Evolutionary conservation across 2,329 filamentous ascomycete genomes (phyloP), one percentile per base, ranked within the genome.

Genomic region (Fusarium sp.): DNA sequence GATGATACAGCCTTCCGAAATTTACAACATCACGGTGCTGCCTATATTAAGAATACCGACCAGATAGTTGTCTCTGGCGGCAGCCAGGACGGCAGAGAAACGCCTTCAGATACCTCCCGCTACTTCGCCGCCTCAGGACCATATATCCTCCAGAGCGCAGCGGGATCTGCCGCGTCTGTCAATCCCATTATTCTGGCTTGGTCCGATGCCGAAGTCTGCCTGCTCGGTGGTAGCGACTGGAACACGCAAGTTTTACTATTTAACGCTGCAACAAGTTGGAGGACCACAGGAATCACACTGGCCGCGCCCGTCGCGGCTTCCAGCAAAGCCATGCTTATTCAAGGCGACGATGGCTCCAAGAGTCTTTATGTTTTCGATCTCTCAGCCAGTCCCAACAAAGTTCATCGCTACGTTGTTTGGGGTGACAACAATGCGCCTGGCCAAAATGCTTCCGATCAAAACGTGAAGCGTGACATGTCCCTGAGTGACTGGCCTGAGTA

Each of bases 41-140:
- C 89, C 22, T 98, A 94, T 79, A 84, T 98, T 59, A 87, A 90
- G 69, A 86, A 87, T 27, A 88, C 90, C 20, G 87, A 93, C 61
- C 87, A 89, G 7, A 93, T 98, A 60, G 82, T 98, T 29, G 86
- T 97, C 31, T 98, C 95, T 79, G 93, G 91, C 36, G 95, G 95
- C 49, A 90, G 87, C 20, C 89, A 91, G 75, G 88, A 91, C 73
- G 89, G 89, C 31, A 83, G 83, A 38, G 80, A 83, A 13, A 81
- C 83, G 11, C 83, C 88, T 2, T 94, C 93, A 2, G 89, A 91
- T 4, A 88, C 94, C 74, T 95, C 94, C 0, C 97, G 95, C 76
- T 86, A 92, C 22, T 90, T 98, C 65, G 84, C 86, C 5, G 90
- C 92, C 2, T 86, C 86, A 9, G 83, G 87, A 36, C 93, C 94